phyloP scores from a whole-genome alignment of 805 yeast species.

The Candida krabiensis region DNA sequence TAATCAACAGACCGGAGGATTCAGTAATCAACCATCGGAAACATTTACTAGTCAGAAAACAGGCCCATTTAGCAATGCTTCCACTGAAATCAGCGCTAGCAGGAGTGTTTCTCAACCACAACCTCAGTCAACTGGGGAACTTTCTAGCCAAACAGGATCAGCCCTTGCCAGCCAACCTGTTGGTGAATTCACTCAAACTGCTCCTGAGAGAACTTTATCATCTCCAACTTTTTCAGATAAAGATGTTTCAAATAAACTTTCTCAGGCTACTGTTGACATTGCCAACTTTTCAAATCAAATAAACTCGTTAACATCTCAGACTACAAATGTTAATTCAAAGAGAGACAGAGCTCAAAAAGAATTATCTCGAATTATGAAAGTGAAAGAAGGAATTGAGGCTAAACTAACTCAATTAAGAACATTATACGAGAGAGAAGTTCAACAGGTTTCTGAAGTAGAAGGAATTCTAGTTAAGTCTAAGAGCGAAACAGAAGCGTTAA shows the following conservation, averaged over 20 bases:
- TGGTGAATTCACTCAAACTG: conserved; percentile 12
- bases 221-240: conserved; percentile 37
- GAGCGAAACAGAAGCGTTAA: conserved; percentile 65
- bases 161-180: conserved; percentile 15
- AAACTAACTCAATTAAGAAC: conserved; percentile 66
- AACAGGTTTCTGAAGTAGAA: conserved; percentile 74
- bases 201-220: not conserved
- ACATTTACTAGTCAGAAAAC: conserved; percentile 2
- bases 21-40: conserved; percentile 5
- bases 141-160: not conserved
- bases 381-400: conserved; percentile 71
- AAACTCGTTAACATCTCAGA: conserved; percentile 73
- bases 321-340: conserved; percentile 66
- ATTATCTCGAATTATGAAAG: conserved; percentile 60
- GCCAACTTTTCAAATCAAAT: conserved; percentile 87
- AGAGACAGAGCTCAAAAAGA: conserved; percentile 77
- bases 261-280: conserved; percentile 79
- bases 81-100: no score
- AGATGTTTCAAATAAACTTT: conserved; percentile 65
- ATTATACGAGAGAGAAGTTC: conserved; percentile 76
- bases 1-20: conserved; percentile 1
- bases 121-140: conserved; percentile 5
- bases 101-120: no score
- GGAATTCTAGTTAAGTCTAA: conserved; percentile 55
- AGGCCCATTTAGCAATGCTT: conserved; percentile 2